Conservation (phyloP, 441 rosid species). For the Erodium texanum region DNA sequence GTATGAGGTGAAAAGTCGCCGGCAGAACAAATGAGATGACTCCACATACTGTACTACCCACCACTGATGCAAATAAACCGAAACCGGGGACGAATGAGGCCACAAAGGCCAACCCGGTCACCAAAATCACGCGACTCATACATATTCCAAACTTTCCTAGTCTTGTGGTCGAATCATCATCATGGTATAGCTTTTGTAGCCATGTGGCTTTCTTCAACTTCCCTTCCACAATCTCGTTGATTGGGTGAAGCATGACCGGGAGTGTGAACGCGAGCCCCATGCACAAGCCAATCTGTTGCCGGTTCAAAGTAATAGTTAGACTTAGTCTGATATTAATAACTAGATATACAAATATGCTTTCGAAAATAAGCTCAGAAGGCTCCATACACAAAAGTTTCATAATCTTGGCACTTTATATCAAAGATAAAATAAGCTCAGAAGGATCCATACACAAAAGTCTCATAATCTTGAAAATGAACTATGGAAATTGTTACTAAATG, state of each 20-base stretch:
- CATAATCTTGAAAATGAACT: too few relatives aligned
- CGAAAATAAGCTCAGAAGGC: not conserved
- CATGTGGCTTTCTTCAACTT: constrained; percentile 38
- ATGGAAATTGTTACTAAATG: not conserved
- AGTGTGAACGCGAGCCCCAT: constrained; percentile 70
- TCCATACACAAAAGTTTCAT: not conserved
- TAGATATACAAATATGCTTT: not conserved
- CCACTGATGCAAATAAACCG: constrained; percentile 55
- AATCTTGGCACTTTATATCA: too few relatives aligned
- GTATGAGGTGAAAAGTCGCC: constrained; percentile 54
- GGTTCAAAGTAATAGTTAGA: constrained; percentile 7
- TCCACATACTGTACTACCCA: constrained; percentile 76
- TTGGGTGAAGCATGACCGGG: constrained; percentile 78
- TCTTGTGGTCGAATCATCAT: constrained; percentile 22
- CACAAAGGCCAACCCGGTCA: constrained; percentile 43
- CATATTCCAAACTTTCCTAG: constrained; percentile 28
- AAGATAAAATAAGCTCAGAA: too few relatives aligned
- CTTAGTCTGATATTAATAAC: not conserved
- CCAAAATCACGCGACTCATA: constrained; percentile 39
- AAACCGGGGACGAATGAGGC: constrained; percentile 70
- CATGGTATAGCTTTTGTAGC: constrained; percentile 31
- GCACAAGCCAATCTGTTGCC: constrained; percentile 69
- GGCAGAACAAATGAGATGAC: constrained; percentile 83
- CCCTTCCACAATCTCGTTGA: constrained; percentile 71
- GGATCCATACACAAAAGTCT: not conserved